These are phyloP conservation scores for Phialophora macrospora DNA, from an alignment of 2,329 filamentous ascomycete genomes.

Conservation along the genomic window DNA sequence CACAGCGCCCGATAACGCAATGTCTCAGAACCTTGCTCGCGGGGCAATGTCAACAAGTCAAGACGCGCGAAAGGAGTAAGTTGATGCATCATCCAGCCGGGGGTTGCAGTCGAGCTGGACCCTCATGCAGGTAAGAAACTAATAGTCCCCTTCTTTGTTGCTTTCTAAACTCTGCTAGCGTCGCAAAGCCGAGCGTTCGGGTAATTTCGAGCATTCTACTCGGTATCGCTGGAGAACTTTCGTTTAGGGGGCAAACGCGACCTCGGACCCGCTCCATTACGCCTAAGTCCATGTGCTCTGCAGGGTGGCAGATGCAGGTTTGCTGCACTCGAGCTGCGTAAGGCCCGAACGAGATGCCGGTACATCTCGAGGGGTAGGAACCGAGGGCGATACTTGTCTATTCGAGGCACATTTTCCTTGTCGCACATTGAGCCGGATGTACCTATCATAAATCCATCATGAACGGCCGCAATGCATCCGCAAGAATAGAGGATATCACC, in stretches of 20 bases:
- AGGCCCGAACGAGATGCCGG: background rate
- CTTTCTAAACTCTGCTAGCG: background rate
- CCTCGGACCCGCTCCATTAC: background rate
- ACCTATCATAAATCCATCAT: background rate
- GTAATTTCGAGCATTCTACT: background rate
- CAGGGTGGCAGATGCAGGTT: background rate
- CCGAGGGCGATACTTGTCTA: no score
- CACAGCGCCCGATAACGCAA: background rate
- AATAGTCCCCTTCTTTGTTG: background rate
- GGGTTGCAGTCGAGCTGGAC: background rate
- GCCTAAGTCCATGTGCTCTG: constrained; percentile 7
- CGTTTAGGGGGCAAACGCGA: background rate
- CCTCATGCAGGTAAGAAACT: background rate
- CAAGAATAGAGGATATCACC: background rate
- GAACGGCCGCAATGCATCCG: background rate
- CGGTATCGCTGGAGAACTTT: background rate
- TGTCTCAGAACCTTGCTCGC: background rate
- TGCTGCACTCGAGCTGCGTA: constrained; percentile 1
- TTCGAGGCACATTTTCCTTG: no score
- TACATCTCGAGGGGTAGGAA: background rate
- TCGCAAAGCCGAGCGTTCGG: background rate
- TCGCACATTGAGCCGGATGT: no score
- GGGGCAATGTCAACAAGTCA: background rate
- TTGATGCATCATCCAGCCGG: background rate
- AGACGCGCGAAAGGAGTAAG: background rate